A percentile compares a stretch with the other conserved stretches of the same genome.
phyloP scores from a whole-genome alignment of 176 grass and related monocot species.

The Eleusine coracana region DNA sequence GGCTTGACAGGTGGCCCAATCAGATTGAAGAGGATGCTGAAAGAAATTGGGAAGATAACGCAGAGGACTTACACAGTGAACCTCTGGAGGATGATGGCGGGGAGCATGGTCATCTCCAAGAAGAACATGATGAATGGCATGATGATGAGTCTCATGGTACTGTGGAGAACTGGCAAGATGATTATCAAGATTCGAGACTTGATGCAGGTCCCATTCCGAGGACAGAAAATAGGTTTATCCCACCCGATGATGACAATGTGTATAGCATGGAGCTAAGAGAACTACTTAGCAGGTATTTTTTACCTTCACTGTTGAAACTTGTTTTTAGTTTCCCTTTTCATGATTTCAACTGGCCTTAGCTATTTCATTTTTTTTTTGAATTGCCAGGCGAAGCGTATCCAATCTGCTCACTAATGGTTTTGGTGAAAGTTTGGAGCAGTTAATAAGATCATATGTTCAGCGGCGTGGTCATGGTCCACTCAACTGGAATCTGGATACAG shows the following conservation, averaged over 20 bases:
- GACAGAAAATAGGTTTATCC: conserved; percentile 74
- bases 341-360: conserved; percentile 26
- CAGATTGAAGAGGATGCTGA: conserved; percentile 57
- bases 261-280: conserved; percentile 98
- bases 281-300: conserved; percentile 83
- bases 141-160: conserved; percentile 80
- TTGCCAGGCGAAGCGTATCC: conserved; percentile 89
- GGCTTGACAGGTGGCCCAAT: conserved; percentile 61
- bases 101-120: conserved; percentile 57
- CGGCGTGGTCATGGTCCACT: conserved; percentile 62
- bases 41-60: conserved; percentile 65
- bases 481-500: conserved; percentile 68
- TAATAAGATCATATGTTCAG: conserved; percentile 94
- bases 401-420: conserved; percentile 98
- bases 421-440: conserved; percentile 89
- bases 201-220: conserved; percentile 56
- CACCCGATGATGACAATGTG: conserved; percentile 91
- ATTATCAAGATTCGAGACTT: conserved; percentile 59
- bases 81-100: conserved; percentile 43
- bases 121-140: conserved; percentile 64
- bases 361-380: conserved; percentile 25
- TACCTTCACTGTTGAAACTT: conserved; percentile 10
- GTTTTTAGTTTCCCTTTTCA: not conserved
- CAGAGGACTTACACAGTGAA: conserved; percentile 58
- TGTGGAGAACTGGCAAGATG: conserved; percentile 85